Percentiles rank a stretch among this genome's conserved stretches.
phyloP scores from a whole-genome alignment of 1,284 basidiomycete genomes.

The Tylopilus sp. region DNA sequence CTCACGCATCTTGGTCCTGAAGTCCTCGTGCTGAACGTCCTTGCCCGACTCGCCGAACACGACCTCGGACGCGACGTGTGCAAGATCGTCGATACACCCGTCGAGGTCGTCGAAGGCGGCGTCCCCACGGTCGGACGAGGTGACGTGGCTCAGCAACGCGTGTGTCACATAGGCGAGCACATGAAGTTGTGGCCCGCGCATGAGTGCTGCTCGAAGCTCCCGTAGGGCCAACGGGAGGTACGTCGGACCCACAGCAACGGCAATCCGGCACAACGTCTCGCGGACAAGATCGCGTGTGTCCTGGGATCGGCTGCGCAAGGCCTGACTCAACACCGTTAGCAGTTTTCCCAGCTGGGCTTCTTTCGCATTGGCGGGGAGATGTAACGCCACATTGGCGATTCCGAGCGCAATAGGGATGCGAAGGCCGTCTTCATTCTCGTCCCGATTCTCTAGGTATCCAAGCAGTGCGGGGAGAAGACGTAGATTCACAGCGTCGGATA shows the following conservation, averaged over 20 bases:
- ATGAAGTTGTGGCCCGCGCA: constrained; percentile 95
- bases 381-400: constrained; percentile 86
- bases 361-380: constrained; percentile 80
- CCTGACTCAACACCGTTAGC: constrained; percentile 88
- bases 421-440: constrained; percentile 86
- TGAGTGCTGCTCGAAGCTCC: constrained; percentile 86
- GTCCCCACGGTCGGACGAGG: constrained; percentile 65
- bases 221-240: constrained; percentile 83
- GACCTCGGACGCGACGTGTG: constrained; percentile 90
- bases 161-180: constrained; percentile 91
- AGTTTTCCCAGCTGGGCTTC: constrained; percentile 83
- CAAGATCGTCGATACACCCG: constrained; percentile 81
- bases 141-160: constrained; percentile 85
- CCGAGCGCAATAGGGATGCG: constrained; percentile 93
- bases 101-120: constrained; percentile 75
- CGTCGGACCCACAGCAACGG: constrained; percentile 76
- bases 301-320: constrained; percentile 92
- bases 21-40: constrained; percentile 90
- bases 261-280: constrained; percentile 89
- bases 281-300: constrained; percentile 93
- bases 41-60: constrained; percentile 95
- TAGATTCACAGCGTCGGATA: constrained; percentile 83
- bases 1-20: constrained; percentile 95
- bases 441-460: constrained; percentile 83
- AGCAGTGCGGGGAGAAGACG: constrained; percentile 84